Evolutionary conservation across 805 yeast species (phyloP), one percentile per base, ranked within the genome.

Genomic region (Wickerhamomyces alni): DNA sequence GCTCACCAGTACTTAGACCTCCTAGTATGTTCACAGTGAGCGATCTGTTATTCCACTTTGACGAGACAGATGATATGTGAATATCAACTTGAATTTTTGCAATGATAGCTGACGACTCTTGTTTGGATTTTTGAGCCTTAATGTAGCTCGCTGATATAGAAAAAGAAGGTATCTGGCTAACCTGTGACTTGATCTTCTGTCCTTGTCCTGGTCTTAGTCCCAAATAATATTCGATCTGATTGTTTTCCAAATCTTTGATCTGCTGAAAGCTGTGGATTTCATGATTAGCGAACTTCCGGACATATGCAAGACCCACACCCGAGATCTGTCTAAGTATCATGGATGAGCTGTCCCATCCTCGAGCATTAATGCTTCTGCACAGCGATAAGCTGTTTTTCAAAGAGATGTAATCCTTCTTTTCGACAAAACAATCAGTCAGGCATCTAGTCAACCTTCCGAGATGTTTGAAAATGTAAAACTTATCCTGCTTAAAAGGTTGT

Each of bases 341-440:
- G 0, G 71, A 52, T 0, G 69, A 50, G 37, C 66, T 68, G 43
- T 74, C 80, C 82, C 82, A 75, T 13, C 76, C 63, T 41, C 59
- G 63, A 0, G 74, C 73, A 33, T 51, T 53, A 1, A 72, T 40
- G 30, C 71, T 66, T 39, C 78, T 54, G 3, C 54, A 46, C 8
- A 77, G 42, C 34, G 54, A 57, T 7, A 75, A 46, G 3, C 70
- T 46, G 32, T 59, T 65, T 17, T 57, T 45, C 33, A 73, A 52
- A 0, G 80, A 70, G 1, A 48, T 45, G 0, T 68, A 66, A 48
- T 74, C 79, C 19, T 58, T 54, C 38, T 61, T 68, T 12, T 57
- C 65, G 17, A 61, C 46, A 40, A 64, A 69, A 15, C 69, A 59
- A 30, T 75, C 80, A 24, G 67, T 50, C 45, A 71, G 57, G 22